A percentile compares a stretch with the other conserved stretches of the same genome.
Evolutionary conservation across 169 alveolate species (phyloP).

Genomic region (Cryptosporidium canis): DNA sequence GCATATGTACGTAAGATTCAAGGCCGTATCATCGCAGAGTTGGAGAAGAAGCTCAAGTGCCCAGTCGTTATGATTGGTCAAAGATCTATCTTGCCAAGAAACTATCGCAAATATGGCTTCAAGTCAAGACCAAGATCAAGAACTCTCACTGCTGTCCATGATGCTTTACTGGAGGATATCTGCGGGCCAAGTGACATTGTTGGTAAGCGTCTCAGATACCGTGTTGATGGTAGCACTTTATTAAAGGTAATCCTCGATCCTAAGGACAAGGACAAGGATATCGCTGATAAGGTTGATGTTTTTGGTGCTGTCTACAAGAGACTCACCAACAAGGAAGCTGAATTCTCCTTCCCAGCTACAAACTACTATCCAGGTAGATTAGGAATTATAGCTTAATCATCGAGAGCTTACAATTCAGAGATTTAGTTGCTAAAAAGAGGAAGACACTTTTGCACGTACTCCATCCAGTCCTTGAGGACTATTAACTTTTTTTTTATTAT

Average conservation of each 20-base stretch:
- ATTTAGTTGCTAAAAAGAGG: background rate
- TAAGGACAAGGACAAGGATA: constrained; percentile 92
- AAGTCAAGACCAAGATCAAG: constrained; percentile 94
- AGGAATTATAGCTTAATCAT: constrained; percentile 59
- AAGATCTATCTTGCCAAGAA: constrained; percentile 89
- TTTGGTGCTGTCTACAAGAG: constrained; percentile 93
- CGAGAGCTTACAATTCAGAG: background rate
- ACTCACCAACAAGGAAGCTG: constrained; percentile 93
- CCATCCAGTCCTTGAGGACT: background rate
- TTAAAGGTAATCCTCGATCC: constrained; percentile 94
- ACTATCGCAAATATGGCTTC: constrained; percentile 84
- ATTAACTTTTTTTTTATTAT: background rate
- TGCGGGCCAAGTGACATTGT: constrained; percentile 93
- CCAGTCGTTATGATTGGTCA: constrained; percentile 92
- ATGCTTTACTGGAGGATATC: constrained; percentile 94
- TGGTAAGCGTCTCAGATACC: constrained; percentile 91
- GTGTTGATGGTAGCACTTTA: constrained; percentile 92
- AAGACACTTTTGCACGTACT: background rate
- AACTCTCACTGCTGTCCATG: constrained; percentile 95
- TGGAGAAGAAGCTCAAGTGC: constrained; percentile 93
- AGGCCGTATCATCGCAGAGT: constrained; percentile 89
- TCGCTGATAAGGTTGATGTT: constrained; percentile 93
- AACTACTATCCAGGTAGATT: constrained; percentile 72
- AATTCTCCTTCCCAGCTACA: constrained; percentile 85
- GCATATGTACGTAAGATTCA: constrained; percentile 88